Percentiles rank a stretch among this genome's conserved stretches.
Evolutionary conservation across 2,329 filamentous ascomycete genomes (phyloP).

Genomic region (Trichoderma sp.): DNA sequence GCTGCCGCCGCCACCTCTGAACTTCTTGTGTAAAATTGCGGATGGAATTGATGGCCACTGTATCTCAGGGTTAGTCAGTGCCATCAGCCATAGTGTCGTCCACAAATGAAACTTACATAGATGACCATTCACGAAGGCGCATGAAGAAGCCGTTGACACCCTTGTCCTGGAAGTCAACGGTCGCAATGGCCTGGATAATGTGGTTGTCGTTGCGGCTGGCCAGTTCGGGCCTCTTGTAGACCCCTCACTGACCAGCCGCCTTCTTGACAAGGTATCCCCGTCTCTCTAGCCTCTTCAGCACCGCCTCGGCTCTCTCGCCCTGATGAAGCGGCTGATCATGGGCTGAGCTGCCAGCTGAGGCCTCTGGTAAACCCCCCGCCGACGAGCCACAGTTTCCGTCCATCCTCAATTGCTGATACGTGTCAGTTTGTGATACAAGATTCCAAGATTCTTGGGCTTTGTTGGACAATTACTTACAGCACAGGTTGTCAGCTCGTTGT

Average conservation of each 20-base stretch:
- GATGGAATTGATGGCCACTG: too few relatives aligned
- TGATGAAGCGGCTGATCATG: too few relatives aligned
- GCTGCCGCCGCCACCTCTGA: not conserved
- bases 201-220: conserved; percentile 80
- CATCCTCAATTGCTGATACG: not conserved
- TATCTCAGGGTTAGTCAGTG: too few relatives aligned
- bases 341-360: conserved; percentile 35
- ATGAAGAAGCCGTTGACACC: conserved; percentile 96
- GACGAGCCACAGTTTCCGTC: not conserved
- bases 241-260: conserved; percentile 29
- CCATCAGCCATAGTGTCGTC: too few relatives aligned
- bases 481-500: conserved; percentile 69
- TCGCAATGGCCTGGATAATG: conserved; percentile 93
- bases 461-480: not conserved
- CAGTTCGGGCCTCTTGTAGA: not conserved
- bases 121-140: conserved; percentile 93
- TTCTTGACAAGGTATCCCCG: conserved; percentile 82
- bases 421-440: not conserved
- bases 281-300: conserved; percentile 72
- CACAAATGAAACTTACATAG: too few relatives aligned
- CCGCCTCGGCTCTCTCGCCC: conserved; percentile 72
- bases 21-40: too few relatives aligned
- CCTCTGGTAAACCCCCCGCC: not conserved
- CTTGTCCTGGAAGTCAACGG: conserved; percentile 94
- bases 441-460: not conserved